Base-by-base conservation (phyloP, 2,329 filamentous ascomycete species). In the Diplocarpon rosae region DNA sequence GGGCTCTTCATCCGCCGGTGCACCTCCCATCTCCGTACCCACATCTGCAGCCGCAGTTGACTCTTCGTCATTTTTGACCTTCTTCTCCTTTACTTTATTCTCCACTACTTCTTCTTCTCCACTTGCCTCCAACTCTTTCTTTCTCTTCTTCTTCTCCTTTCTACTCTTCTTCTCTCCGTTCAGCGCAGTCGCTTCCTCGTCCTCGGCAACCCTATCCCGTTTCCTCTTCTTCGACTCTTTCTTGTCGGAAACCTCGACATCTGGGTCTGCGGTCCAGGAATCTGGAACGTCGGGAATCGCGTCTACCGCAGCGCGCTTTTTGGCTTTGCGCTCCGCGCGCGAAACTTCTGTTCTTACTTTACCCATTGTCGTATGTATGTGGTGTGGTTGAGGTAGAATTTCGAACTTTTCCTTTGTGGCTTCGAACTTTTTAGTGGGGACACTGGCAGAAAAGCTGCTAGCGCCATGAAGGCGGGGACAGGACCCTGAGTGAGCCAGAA, bases 241-340 rank as follows among this genome's bases (percentile, higher is more conserved):
- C n/a, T 48, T 34, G 2, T 27, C 28, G 20, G 28, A 33, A 39
- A 31, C 45, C 14, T 41, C 52, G 52, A 55, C 33, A 52, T 48
- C 54, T 52, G 56, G 51, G 55, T 59, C 54, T 50, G 28, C 34
- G 46, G 56, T 45, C 52, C 53, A 43, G 16, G 58, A 56, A 7
- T 48, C 58, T 24, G 60, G 60, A 32, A 63, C 37, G 47, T 60
- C 60, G 2, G 57, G 60, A 41, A 62, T 57, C n/a, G 58, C 53
- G 39, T 60, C 55, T 49, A 62, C 58, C 14, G 55, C 47, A 42
- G 60, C 58, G 30, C 60, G 57, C 44, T 60, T 62, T 37, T 59
- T 62, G 6, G 57, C 58, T 51, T 63, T 63, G 24, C 60, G 53
- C 50, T 62, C 59, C 1, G 59, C 55, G 32, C 59, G 55, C 6